Base-by-base conservation (phyloP, 768 basidiomycete species). In the Hypsizygus marmoreus region DNA sequence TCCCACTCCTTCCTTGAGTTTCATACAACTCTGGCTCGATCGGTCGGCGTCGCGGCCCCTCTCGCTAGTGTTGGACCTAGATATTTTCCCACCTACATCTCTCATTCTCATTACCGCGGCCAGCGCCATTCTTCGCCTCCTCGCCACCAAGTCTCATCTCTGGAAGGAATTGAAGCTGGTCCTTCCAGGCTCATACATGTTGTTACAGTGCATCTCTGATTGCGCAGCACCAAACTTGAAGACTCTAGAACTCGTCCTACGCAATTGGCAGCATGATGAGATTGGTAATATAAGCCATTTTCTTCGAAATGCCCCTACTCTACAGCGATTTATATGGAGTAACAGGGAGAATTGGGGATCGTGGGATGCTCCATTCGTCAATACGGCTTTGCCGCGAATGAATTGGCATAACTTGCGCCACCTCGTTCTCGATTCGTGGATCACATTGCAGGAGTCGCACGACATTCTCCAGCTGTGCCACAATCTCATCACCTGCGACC, bases 371-470 rank as follows among this genome's bases (percentile, higher is more conserved):
- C 47, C 52, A 6, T 49, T 56, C 30, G 49, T 51, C 24, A 39
- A 43, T 32, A 34, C 53, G 17, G 36, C 46, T 26, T 37, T 47
- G 13, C 49, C 56, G 17, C 38, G 33, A 14, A 42, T 55, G 12
- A n/a, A 51, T 13, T 63, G 59, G 59, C 32, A 45, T 17, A 47
- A 50, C 6, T 47, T 63, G 25, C 58, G 57, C 16, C 43, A 50
- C 37, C 38, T 62, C 40, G 39, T 52, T 12, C 51, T 60, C 26
- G 50, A 63, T 44, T 49, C 57, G 2, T 57, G 50, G 37, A 47
- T 57, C 12, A 43, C 57, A 6, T 45, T 57, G 34, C 45, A 49
- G 36, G 40, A 49, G 8, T 46, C 56, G 9, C 45, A 59, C 16
- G 46, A 45, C n/a, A 40, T 63, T 19, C 59, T 62, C 25, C 42